phyloP scores from a whole-genome alignment of 2,329 filamentous ascomycete genomes.

The Alternaria alternata region DNA sequence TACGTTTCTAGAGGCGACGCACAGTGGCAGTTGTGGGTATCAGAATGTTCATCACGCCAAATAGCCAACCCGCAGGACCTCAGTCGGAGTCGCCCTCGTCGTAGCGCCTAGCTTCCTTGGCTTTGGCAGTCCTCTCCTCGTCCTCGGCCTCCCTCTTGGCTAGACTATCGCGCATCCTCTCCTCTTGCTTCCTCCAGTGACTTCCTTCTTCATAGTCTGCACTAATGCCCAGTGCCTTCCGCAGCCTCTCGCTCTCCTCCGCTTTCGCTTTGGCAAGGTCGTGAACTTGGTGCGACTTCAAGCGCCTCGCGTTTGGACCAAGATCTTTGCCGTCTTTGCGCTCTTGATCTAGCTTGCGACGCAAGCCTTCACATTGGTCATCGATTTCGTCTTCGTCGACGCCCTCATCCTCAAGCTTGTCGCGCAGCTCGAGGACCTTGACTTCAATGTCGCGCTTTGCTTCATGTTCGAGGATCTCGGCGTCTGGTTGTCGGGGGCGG shows the following conservation, averaged over 20 bases:
- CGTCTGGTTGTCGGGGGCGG: slow-evolving; percentile 83
- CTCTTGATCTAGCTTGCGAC: slow-evolving; percentile 66
- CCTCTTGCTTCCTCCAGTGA: slow-evolving; percentile 86
- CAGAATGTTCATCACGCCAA: neutral
- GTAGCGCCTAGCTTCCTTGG: slow-evolving; percentile 35
- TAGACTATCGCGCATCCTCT: slow-evolving; percentile 62
- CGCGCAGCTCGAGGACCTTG: slow-evolving; percentile 88
- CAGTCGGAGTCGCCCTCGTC: slow-evolving; percentile 42
- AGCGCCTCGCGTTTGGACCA: slow-evolving; percentile 59
- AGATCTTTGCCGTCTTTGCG: slow-evolving; percentile 49
- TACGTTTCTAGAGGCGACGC: neutral
- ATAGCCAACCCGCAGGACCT: slow-evolving; percentile 1
- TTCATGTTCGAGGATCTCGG: slow-evolving; percentile 93
- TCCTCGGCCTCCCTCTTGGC: slow-evolving; percentile 52
- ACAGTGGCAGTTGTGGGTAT: slow-evolving; percentile 5
- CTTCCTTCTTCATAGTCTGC: slow-evolving; percentile 85
- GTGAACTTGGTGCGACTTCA: slow-evolving; percentile 95
- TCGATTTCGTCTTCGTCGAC: slow-evolving; percentile 93
- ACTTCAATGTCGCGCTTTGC: slow-evolving; percentile 90
- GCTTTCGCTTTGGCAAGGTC: slow-evolving; percentile 97
- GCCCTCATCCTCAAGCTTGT: slow-evolving; percentile 90
- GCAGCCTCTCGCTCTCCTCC: slow-evolving; percentile 87
- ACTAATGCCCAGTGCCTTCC: slow-evolving; percentile 86
- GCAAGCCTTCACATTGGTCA: slow-evolving; percentile 70
- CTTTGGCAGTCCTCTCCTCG: slow-evolving; percentile 35